A percentile compares a stretch with the other conserved stretches of the same genome.
Conservation (phyloP, 495 filamentous ascomycete species). For the Parmelia sp. region DNA sequence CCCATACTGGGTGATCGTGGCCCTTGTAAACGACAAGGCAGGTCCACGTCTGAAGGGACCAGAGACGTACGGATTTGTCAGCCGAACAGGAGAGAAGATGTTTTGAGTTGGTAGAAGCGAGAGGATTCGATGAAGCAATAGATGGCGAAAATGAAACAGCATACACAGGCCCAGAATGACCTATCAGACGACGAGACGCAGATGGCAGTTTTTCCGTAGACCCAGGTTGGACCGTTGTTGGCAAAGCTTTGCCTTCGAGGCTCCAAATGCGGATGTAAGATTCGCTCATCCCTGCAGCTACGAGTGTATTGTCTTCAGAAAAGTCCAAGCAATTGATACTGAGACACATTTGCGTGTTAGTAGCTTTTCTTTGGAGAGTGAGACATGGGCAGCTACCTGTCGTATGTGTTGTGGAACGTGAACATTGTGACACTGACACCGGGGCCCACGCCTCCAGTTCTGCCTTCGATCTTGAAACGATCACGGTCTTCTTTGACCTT, state of each 20-base stretch:
- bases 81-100: conserved; percentile 81
- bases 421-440: conserved; percentile 88
- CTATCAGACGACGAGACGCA: conserved; percentile 76
- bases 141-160: conserved; percentile 84
- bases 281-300: conserved; percentile 80
- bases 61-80: conserved; percentile 81
- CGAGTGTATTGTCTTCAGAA: conserved; percentile 76
- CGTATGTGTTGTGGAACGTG: conserved; percentile 92
- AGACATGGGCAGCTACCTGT: conserved; percentile 56
- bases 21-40: conserved; percentile 90
- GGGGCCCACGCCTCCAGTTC: conserved; percentile 72
- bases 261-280: conserved; percentile 95
- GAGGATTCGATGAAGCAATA: conserved; percentile 40
- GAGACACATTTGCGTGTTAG: conserved; percentile 7
- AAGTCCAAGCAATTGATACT: conserved; percentile 91
- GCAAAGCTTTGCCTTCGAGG: conserved; percentile 64
- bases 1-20: conserved; percentile 82
- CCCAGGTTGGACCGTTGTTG: conserved; percentile 37
- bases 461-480: conserved; percentile 72
- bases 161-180: conserved; percentile 85
- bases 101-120: conserved; percentile 56
- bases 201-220: conserved; percentile 33
- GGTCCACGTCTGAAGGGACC: conserved; percentile 84
- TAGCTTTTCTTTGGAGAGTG: background rate
- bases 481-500: conserved; percentile 92